These are phyloP conservation scores for Claviceps arundinis DNA, from an alignment of 2,329 filamentous ascomycete genomes.

Conservation along the genomic window DNA sequence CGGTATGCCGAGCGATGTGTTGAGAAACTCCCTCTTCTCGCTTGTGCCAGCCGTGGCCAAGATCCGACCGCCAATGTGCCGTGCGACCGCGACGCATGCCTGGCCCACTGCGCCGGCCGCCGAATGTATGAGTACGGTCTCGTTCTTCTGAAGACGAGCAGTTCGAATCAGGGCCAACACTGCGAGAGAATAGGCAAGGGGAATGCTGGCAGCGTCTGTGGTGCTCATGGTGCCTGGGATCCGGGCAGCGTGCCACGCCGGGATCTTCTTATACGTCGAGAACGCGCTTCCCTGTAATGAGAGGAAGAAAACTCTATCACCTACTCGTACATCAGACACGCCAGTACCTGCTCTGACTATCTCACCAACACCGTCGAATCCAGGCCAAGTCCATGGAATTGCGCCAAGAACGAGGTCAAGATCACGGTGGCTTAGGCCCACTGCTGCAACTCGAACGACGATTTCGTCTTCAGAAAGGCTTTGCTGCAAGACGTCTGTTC, in stretches of 20 bases:
- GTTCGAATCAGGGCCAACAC: slow-evolving; percentile 4
- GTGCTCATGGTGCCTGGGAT: slow-evolving; percentile 3
- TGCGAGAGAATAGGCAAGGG: slow-evolving; percentile 8
- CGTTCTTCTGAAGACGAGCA: slow-evolving; percentile 18
- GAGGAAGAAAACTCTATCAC: slow-evolving; percentile 10
- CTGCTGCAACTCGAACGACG: slow-evolving; percentile 9
- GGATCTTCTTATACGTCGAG: slow-evolving; percentile 9
- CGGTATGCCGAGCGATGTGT: slow-evolving; percentile 12
- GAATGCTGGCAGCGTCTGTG: slow-evolving; percentile 17
- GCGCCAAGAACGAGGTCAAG: slow-evolving; percentile 11
- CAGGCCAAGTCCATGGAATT: slow-evolving; percentile 12
- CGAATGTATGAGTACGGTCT: slow-evolving; percentile 19
- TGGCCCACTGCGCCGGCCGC: slow-evolving; percentile 11
- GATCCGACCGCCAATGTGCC: slow-evolving; percentile 11
- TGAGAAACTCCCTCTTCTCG: slow-evolving; percentile 16
- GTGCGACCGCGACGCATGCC: slow-evolving; percentile 7
- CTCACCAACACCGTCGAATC: slow-evolving; percentile 14
- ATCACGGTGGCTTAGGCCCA: slow-evolving; percentile 12
- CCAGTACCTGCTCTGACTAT: slow-evolving; percentile 9
- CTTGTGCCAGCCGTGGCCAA: slow-evolving; percentile 16
- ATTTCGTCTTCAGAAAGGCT: slow-evolving; percentile 9
- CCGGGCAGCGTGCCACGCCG: slow-evolving; percentile 6
- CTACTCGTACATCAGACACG: slow-evolving; percentile 8
- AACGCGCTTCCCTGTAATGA: slow-evolving; percentile 7
- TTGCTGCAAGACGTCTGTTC: slow-evolving; percentile 5